These are phyloP conservation scores for Berberis vulgaris DNA, from an alignment of 164 flowering plant genomes.

Conservation along the genomic window DNA sequence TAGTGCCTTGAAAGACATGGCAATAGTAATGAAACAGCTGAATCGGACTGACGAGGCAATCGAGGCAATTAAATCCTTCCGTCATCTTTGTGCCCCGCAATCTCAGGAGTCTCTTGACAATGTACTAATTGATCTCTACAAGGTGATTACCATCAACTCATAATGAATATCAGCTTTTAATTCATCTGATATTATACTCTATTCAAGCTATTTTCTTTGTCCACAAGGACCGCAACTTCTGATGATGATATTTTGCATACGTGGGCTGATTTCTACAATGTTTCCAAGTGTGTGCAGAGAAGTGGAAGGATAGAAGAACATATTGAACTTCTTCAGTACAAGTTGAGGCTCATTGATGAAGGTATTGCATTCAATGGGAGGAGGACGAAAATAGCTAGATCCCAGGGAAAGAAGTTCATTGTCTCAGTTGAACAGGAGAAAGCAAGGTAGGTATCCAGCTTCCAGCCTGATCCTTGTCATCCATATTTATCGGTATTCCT, in stretches of 20 bases:
- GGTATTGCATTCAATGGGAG: conserved; percentile 49
- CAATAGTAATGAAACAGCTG: conserved; percentile 43
- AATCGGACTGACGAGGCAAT: conserved; percentile 55
- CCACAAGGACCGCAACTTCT: too few species aligned
- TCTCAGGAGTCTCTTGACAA: neutral
- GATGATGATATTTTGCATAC: too few species aligned
- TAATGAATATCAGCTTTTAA: too few species aligned
- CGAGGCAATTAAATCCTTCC: conserved; percentile 4
- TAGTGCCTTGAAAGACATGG: too few species aligned
- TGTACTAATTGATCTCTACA: too few species aligned
- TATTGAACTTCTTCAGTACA: conserved; percentile 53
- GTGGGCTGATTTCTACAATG: too few species aligned
- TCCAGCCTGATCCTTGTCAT: too few species aligned
- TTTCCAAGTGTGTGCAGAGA: conserved; percentile 31
- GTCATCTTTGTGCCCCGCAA: conserved; percentile 1
- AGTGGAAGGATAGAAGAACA: conserved; percentile 69
- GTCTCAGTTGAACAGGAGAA: conserved; percentile 64
- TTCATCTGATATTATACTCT: too few species aligned
- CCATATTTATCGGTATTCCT: neutral
- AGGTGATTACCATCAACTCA: too few species aligned
- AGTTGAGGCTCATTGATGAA: conserved; percentile 60
- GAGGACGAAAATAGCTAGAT: conserved; percentile 50
- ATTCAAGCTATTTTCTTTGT: too few species aligned
- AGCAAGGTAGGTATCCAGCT: conserved; percentile 39
- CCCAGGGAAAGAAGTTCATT: conserved; percentile 68